Base-by-base conservation (phyloP, 202 grass and related monocot species). In the Setaria italica region DNA sequence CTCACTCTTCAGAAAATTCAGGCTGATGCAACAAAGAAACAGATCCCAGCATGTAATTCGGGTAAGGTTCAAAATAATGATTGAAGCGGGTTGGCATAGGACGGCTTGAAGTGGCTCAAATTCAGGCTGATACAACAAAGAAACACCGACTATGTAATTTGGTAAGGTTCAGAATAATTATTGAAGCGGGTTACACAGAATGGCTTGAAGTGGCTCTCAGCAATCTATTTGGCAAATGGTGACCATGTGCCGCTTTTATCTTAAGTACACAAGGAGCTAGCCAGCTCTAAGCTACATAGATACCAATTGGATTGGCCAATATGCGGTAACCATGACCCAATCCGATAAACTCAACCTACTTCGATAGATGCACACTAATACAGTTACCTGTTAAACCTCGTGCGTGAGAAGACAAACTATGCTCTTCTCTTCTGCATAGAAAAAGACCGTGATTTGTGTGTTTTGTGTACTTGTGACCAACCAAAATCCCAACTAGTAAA, bases 151-250 rank as follows among this genome's bases (percentile, higher is more conserved):
- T 68, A 46, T 67, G 48, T 39, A 39, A 67, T 20, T 74, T 29
- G 11, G 54, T 78, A 83, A 21, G 47, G 39, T 60, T 60, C 55
- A 73, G 5, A 84, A 57, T 58, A 17, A 4, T 12, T 47, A 67
- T 74, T 80, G 42, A 34, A 74, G 46, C 11, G 50, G 39, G 65
- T 87, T 57, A 66, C 17, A n/a, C 34, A 84, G 86, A 11, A 57
- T 82, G 62, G 17, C 60, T 67, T 7, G 0, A 79, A 41, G 67
- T 65, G 55, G 29, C 37, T 49, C 46, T 42, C 50, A 57, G 62
- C 33, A 76, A 87, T 30, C 9, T 86, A 48, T 15, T 51, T 11
- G 11, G 12, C 49, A 63, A 0, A 43, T 41, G 35, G 35, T 78
- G 35, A 37, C 0, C 35, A 37, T 37, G 59, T 17, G 19, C 11